Conservation (phyloP, 2,329 filamentous ascomycete species). For the Thelonectria blattea region DNA sequence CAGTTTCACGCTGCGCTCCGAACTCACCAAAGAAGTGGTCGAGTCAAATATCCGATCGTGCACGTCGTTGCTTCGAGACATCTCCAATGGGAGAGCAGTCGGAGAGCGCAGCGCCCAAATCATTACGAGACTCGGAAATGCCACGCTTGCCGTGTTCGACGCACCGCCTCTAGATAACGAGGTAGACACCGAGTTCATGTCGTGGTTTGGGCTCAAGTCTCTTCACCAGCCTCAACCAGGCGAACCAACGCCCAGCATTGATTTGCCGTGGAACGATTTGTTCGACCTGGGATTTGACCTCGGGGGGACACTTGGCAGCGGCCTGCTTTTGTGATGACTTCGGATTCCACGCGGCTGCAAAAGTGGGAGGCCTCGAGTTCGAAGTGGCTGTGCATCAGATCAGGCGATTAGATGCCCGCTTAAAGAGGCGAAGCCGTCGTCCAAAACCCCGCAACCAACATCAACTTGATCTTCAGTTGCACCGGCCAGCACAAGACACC, state of each 20-base stretch:
- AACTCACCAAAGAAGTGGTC: constrained; percentile 29
- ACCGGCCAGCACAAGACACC: neutral
- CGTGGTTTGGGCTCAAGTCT: constrained; percentile 33
- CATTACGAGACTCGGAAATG: constrained; percentile 29
- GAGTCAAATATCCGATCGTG: constrained; percentile 34
- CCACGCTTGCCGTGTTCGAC: constrained; percentile 31
- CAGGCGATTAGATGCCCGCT: no score
- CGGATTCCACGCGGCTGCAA: neutral
- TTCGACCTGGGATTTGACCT: constrained; percentile 34
- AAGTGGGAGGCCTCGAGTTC: neutral
- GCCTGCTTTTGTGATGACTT: constrained; percentile 20
- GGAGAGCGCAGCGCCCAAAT: constrained; percentile 30
- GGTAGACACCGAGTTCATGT: constrained; percentile 35
- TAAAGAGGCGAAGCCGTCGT: neutral
- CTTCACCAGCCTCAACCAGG: constrained; percentile 29
- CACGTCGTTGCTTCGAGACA: constrained; percentile 26
- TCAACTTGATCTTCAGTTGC: neutral
- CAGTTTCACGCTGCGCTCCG: constrained; percentile 22
- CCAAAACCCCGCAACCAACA: neutral
- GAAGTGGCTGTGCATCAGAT: neutral
- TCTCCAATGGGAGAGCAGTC: constrained; percentile 30
- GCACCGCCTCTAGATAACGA: constrained; percentile 25
- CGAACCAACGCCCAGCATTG: constrained; percentile 33
- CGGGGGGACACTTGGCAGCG: constrained; percentile 26
- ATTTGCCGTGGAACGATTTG: constrained; percentile 34